Evolutionary conservation across 306 rosid species (phyloP), one percentile per base, ranked within the genome.

Genomic region (Glycine soja): DNA sequence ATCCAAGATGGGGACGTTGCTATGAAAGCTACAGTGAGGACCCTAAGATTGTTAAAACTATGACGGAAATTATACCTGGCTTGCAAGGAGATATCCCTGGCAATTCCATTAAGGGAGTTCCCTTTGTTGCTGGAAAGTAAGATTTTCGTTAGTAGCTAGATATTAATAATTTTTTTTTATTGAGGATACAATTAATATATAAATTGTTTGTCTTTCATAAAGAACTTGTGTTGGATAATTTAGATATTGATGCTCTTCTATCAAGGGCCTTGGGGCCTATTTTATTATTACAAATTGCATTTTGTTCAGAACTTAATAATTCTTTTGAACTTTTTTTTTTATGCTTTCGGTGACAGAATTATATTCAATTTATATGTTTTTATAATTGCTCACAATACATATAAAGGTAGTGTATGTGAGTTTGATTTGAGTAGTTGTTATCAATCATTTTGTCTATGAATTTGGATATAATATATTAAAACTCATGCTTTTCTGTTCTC

Each of bases 1-100:
- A 95, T 88, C 99, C 99, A n/a, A 90, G 99, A 79, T 95, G 99
- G 99, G 99, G 99, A 48, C 88, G 99, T 71, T 95, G 99, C 90
- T 95, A 91, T 0, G 99, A 95, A 88, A 95, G 99, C 89, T 95
- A 95, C 79, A 95, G 99, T 40, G 99, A 93, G 82, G 98, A 93
- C 61, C 91, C 85, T 38, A 84, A 46, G 70, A 88, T 95, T 85
- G 99, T 93, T 86, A 87, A 84, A 84, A 32, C 82, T 45, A 91
- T 95, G 98, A 95, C 98, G 12, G 97, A 95, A 90, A 91, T 95
- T 48, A 93, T 95, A 18, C 93, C 97, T 74, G 99, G 99, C 65
- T 80, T 95, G 93, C 99, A 95, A 87, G 99, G 99, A 77, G 97
- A 89, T 24, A 80, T 93, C 76, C 92, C 94, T 81, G 81, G 79